phyloP scores from a whole-genome alignment of 2,329 filamentous ascomycete species.

The Magnaporthiopsis poae region DNA sequence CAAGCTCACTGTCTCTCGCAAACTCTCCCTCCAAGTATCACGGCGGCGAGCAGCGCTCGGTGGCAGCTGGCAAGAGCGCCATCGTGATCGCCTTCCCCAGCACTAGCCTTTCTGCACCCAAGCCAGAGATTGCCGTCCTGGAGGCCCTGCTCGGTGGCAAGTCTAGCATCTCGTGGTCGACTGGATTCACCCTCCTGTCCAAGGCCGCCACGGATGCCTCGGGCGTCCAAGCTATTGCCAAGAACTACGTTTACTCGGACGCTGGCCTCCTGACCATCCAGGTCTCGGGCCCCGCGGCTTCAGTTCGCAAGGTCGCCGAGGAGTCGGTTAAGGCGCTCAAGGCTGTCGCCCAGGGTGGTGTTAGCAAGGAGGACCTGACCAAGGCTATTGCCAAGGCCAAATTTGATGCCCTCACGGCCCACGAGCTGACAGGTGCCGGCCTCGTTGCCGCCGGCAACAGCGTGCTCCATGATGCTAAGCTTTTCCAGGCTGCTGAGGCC shows the following conservation, averaged over 20 bases:
- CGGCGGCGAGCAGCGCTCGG: slow-evolving; percentile 86
- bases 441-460: slow-evolving; percentile 77
- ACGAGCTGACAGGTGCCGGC: slow-evolving; percentile 66
- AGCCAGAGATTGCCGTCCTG: slow-evolving; percentile 82
- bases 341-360: slow-evolving; percentile 63
- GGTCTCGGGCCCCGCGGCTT: slow-evolving; percentile 62
- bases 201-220: slow-evolving; percentile 62
- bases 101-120: slow-evolving; percentile 69
- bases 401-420: slow-evolving; percentile 77
- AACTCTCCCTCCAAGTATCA: slow-evolving; percentile 70
- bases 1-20: slow-evolving; percentile 45
- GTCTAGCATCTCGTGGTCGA: slow-evolving; percentile 87
- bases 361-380: slow-evolving; percentile 74
- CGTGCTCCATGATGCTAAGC: slow-evolving; percentile 69
- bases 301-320: slow-evolving; percentile 64
- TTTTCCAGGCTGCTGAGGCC: slow-evolving; percentile 73
- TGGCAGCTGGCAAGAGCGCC: slow-evolving; percentile 67
- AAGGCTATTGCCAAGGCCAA: slow-evolving; percentile 91
- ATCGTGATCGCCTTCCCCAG: slow-evolving; percentile 88
- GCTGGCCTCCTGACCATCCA: slow-evolving; percentile 81
- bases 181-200: slow-evolving; percentile 81
- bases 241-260: slow-evolving; percentile 82
- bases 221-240: slow-evolving; percentile 59
- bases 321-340: slow-evolving; percentile 74
- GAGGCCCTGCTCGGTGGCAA: slow-evolving; percentile 81